Evolutionary conservation across 1,284 basidiomycete genomes (phyloP).

Genomic region (Cryptococcus amylolentus): DNA sequence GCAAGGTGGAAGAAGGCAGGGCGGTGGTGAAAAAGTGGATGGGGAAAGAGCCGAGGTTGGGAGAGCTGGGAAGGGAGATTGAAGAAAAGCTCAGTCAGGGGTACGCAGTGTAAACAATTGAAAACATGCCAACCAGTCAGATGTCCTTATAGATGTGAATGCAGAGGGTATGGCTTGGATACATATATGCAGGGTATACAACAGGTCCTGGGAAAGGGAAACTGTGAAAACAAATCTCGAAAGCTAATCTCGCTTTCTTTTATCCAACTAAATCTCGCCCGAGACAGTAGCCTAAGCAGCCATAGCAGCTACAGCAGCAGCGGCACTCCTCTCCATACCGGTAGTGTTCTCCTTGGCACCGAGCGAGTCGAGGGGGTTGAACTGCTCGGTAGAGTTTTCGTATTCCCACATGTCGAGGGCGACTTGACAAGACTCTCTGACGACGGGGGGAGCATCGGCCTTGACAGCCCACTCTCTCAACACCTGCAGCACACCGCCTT

Average conservation of each 20-base stretch:
- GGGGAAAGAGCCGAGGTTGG: slow-evolving; percentile 46
- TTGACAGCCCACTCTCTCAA: slow-evolving; percentile 80
- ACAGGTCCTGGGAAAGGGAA: neutral
- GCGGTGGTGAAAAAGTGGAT: slow-evolving; percentile 30
- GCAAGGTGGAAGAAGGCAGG: slow-evolving; percentile 38
- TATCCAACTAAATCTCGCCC: neutral
- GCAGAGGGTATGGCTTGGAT: neutral
- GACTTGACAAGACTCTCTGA: slow-evolving; percentile 92
- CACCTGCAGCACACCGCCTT: slow-evolving; percentile 68
- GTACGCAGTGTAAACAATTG: neutral
- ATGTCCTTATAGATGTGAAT: neutral
- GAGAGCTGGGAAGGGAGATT: slow-evolving; percentile 44
- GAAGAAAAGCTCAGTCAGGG: slow-evolving; percentile 4
- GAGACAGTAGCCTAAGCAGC: slow-evolving; percentile 9
- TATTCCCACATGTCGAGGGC: slow-evolving; percentile 98
- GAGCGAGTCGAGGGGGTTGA: slow-evolving; percentile 72
- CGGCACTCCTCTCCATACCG: slow-evolving; percentile 48
- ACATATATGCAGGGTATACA: slow-evolving; percentile 10
- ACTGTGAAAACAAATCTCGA: slow-evolving; percentile 1
- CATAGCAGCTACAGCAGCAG: slow-evolving; percentile 37
- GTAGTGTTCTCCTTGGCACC: slow-evolving; percentile 29
- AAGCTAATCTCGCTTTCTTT: neutral
- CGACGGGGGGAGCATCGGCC: slow-evolving; percentile 78
- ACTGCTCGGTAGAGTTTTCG: slow-evolving; percentile 77
- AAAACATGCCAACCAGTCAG: too few species aligned